phyloP scores from a whole-genome alignment of 2,329 filamentous ascomycete genomes.

The Aspergillus sp. region DNA sequence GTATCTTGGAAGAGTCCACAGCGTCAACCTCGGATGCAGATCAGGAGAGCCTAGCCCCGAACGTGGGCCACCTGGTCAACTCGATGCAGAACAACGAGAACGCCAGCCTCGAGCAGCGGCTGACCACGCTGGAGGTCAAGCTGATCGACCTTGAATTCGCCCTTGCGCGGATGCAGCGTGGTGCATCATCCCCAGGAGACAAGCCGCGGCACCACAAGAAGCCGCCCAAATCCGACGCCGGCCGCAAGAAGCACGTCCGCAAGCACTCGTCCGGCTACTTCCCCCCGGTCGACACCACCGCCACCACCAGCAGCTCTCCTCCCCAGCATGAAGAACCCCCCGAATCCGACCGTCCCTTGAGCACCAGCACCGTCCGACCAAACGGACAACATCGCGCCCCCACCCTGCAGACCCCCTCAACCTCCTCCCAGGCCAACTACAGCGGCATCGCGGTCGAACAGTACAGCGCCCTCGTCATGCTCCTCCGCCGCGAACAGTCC shows the following conservation, averaged over 20 bases:
- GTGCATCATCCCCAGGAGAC: slow-evolving; percentile 11
- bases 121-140: slow-evolving; percentile 43
- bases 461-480: slow-evolving; percentile 37
- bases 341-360: slow-evolving; percentile 15
- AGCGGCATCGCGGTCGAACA: slow-evolving; percentile 36
- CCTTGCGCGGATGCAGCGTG: slow-evolving; percentile 38
- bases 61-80: slow-evolving; percentile 30
- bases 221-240: slow-evolving; percentile 7
- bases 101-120: slow-evolving; percentile 35
- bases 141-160: slow-evolving; percentile 43
- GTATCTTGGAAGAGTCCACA: not conserved
- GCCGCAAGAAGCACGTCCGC: slow-evolving; percentile 5
- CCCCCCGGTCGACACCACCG: slow-evolving; percentile 4
- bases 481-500: slow-evolving; percentile 38
- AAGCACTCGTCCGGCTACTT: slow-evolving; percentile 11
- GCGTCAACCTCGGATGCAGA: slow-evolving; percentile 5
- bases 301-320: not conserved
- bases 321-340: slow-evolving; percentile 8
- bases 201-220: slow-evolving; percentile 9
- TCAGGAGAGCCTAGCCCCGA: slow-evolving; percentile 19
- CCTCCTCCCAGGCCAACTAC: slow-evolving; percentile 23
- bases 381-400: slow-evolving; percentile 18
- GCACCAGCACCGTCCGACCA: slow-evolving; percentile 25
- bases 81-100: slow-evolving; percentile 33
- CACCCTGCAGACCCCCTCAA: slow-evolving; percentile 18